Evolutionary conservation across 164 flowering plant species (phyloP), one percentile per base, ranked within the genome.

Genomic region (Piper betle): DNA sequence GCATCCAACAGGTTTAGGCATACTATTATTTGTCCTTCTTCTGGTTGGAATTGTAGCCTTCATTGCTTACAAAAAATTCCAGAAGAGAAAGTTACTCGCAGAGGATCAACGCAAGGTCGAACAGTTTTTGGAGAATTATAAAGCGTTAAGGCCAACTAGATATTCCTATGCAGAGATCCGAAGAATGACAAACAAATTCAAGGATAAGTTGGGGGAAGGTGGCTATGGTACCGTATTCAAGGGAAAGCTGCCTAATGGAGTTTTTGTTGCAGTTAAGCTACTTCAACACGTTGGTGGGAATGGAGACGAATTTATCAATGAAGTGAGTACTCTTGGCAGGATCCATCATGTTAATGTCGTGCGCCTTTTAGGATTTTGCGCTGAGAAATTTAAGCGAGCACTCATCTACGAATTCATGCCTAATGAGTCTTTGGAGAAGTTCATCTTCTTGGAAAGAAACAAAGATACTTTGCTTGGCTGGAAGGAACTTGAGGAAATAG

Each of bases 201-300:
- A 64, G 48, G 61, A 68, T 4, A 77, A 74, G 66, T 39, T 79
- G 37, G 79, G 82, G 2, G 57, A 73, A 71, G 84, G 81, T 52
- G 82, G 75, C 0, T 25, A 55, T 19, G 58, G 58, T 19, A 55
- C 39, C 25, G 58, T 55, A 16, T 55, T 55, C 58, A 55, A 33
- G 66, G 42, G 0, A 62, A 59, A 12, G 62, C 66, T 40, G 62
- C 68, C 46, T 62, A 42, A 39, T 53, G 66, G 42, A 63, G 60
- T 10, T 54, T 59, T 43, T 19, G 68, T 13, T 63, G 64, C 2
- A 55, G 41, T 3, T 8, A 37, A 15, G 18, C 52, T 18, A 55
- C 56, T 39, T 39, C 41, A 3, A 2, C 19, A 40, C 39, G 9
- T 39, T 17, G 38, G 2, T 19, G 8, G 20, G 66, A 64, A 53